phyloP scores from a whole-genome alignment of 129 eudicot genomes.

The Flaveria robusta region DNA sequence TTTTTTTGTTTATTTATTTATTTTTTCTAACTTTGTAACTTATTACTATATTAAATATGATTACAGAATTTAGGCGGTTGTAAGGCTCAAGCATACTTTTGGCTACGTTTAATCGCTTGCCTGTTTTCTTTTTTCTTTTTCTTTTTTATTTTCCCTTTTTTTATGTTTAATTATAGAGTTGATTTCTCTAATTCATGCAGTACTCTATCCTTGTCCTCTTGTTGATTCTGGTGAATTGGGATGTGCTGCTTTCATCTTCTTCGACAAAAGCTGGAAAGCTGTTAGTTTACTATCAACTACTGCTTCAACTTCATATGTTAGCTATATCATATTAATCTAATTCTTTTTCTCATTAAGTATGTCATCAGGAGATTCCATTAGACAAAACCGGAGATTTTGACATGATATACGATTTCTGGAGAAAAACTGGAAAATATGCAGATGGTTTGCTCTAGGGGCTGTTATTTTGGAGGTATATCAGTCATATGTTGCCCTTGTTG shows the following conservation, averaged over 20 bases:
- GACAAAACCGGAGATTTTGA: slow-evolving; percentile 84
- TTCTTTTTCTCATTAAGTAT: too few species aligned
- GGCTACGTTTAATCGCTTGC: neutral
- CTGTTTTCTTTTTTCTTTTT: neutral
- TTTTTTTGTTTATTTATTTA: neutral
- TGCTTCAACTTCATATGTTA: too few species aligned
- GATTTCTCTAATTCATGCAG: slow-evolving; percentile 61
- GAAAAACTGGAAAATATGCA: slow-evolving; percentile 71
- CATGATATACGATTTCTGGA: slow-evolving; percentile 68
- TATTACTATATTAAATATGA: too few species aligned
- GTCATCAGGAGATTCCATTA: slow-evolving; percentile 68
- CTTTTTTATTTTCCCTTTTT: too few species aligned
- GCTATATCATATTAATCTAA: too few species aligned
- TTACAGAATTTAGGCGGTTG: too few species aligned
- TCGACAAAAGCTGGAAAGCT: slow-evolving; percentile 79
- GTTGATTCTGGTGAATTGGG: slow-evolving; percentile 68
- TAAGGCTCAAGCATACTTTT: neutral
- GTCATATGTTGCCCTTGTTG: neutral
- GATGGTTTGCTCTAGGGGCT: slow-evolving; percentile 91
- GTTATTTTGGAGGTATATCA: slow-evolving; percentile 65
- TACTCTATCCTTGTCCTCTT: slow-evolving; percentile 71
- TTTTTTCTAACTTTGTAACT: too few species aligned
- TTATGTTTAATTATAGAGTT: too few species aligned
- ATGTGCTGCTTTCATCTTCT: slow-evolving; percentile 76
- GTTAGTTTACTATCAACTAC: slow-evolving; percentile 44